Evolutionary conservation across 1,284 basidiomycete species (phyloP).

Genomic region (Coniophora puteana): DNA sequence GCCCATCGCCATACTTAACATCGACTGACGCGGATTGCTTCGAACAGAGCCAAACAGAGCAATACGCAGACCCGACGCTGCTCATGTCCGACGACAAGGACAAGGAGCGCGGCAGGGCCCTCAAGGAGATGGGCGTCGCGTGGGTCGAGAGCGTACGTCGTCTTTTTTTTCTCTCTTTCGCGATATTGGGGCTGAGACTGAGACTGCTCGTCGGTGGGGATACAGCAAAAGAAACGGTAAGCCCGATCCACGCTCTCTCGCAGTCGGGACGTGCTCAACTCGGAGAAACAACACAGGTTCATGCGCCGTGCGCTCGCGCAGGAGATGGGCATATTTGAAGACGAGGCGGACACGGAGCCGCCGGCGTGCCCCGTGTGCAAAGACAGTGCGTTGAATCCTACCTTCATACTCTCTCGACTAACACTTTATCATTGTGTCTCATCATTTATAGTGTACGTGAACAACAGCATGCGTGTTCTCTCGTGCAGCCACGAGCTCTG

Average conservation of each 20-base stretch:
- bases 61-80: conserved; percentile 46
- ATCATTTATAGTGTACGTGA: conserved; percentile 37
- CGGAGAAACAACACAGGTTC: conserved; percentile 35
- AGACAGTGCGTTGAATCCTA: conserved; percentile 37
- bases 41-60: conserved; percentile 40
- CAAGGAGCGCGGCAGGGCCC: conserved; percentile 54
- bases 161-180: not conserved
- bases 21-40: not conserved
- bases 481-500: conserved; percentile 62
- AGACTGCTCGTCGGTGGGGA: not conserved
- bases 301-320: conserved; percentile 41
- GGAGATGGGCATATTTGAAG: conserved; percentile 36
- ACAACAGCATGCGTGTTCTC: conserved; percentile 48
- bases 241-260: conserved; percentile 3
- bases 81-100: conserved; percentile 44
- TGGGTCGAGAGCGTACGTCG: conserved; percentile 48
- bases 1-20: not conserved
- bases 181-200: not conserved
- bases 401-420: conserved; percentile 1
- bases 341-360: conserved; percentile 38
- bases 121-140: conserved; percentile 46
- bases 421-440: conserved; percentile 1
- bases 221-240: conserved; percentile 38
- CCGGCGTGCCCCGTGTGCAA: conserved; percentile 50
- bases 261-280: not conserved